phyloP scores from a whole-genome alignment of 352 stramenopile genomes.

The Globisporangium viniferum region DNA sequence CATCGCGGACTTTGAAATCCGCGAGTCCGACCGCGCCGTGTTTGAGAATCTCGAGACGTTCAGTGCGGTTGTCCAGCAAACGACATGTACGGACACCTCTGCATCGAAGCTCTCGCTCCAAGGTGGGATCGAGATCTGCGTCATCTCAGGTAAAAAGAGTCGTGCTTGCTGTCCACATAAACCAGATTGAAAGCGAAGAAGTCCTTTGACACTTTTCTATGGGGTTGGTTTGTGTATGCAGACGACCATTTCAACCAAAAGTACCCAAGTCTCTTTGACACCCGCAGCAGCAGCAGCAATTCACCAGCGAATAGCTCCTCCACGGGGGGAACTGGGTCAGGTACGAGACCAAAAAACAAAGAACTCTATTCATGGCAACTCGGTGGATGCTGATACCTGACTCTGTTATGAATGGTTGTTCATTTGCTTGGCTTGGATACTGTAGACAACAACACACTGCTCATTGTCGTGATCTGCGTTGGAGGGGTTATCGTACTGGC shows the following conservation, averaged over 20 bases:
- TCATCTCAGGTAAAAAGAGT: too few relatives aligned
- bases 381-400: not conserved
- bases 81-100: not conserved
- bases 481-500: not conserved
- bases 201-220: not conserved
- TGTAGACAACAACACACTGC: not conserved
- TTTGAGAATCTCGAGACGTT: conserved; percentile 3
- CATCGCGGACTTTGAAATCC: conserved; percentile 16
- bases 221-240: not conserved
- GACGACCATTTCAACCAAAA: conserved; percentile 5
- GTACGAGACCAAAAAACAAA: not conserved
- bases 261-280: not conserved
- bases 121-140: conserved; percentile 6
- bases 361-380: not conserved
- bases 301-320: not conserved
- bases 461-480: conserved; percentile 7
- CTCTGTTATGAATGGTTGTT: not conserved
- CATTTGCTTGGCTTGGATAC: not conserved
- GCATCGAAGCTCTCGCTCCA: not conserved
- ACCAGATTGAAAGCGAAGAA: too few relatives aligned
- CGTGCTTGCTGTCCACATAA: too few relatives aligned
- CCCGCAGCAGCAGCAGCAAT: not conserved
- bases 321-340: not conserved
- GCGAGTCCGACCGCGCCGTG: conserved; percentile 9
- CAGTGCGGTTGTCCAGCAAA: not conserved